Base-by-base conservation (phyloP, 192 early-diverging fungal species). In the Backusella luteola region DNA sequence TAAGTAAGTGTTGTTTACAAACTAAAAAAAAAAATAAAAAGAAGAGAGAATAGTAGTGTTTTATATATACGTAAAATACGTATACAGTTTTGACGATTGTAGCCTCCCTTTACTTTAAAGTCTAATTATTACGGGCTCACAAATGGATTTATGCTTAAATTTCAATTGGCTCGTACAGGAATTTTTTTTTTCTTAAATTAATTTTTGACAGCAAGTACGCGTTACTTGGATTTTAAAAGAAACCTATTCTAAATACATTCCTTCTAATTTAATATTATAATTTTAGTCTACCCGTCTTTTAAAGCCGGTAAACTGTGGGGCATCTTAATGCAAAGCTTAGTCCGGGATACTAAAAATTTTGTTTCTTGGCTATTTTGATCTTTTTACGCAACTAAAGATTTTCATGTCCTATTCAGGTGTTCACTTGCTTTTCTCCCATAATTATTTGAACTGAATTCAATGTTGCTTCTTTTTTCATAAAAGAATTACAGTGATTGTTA, bases 121-220 rank as follows among this genome's bases (percentile, higher is more conserved):
- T 14, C 56, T 63, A 63, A 29, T 63, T 29, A 29, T 56, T 56
- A 63, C 56, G 56, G 56, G 21, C 56, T 63, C 11, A 63, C 23
- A 63, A 59, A 59, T 59, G 53, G 53, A 59, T 59, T 59, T 59
- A 59, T 59, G 53, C 53, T 59, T 59, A 59, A 59, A 59, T 26
- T 59, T 59, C 23, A 59, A 59, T 59, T 23, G 11, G 23, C 21
- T 59, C 21, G 4, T 23, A 59, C 53, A 59, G 23, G 23, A 59
- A 59, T 59, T 23, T 59, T 59, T 59, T 56, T 12, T 59, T 59
- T 59, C 21, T 56, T 59, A 59, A 21, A 59, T 59, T 59, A 23
- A 59, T 59, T 26, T 59, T 59, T 59, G 53, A 59, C 53, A 59
- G 53, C 26, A 39, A 59, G 53, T 59, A 26, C 53, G 53, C 53